These are phyloP conservation scores for Linum usitatissimum DNA, from an alignment of 345 rosid species.

Conservation along the genomic window DNA sequence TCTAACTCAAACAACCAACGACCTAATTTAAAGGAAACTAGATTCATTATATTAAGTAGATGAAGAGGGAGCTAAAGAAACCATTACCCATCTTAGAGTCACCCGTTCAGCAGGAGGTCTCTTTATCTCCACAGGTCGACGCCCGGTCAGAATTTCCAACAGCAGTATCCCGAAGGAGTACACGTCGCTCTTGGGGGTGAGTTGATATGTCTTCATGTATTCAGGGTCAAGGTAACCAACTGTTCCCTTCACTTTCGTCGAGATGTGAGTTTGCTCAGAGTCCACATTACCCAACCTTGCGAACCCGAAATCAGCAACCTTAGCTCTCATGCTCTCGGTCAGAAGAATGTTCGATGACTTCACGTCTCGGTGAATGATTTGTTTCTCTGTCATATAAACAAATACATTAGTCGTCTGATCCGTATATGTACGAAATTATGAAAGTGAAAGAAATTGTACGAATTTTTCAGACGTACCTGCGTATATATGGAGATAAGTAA, in stretches of 20 bases:
- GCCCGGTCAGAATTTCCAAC: slow-evolving; percentile 73
- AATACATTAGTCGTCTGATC: neutral
- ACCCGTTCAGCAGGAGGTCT: slow-evolving; percentile 52
- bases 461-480: slow-evolving; percentile 39
- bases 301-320: slow-evolving; percentile 94
- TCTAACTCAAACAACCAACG: too few species aligned
- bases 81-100: slow-evolving; percentile 81
- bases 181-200: slow-evolving; percentile 85
- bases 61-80: slow-evolving; percentile 5
- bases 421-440: neutral
- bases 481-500: slow-evolving; percentile 83
- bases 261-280: slow-evolving; percentile 56
- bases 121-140: slow-evolving; percentile 76
- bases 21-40: neutral
- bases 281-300: slow-evolving; percentile 65
- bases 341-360: slow-evolving; percentile 90
- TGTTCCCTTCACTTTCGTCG: slow-evolving; percentile 91
- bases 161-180: slow-evolving; percentile 85
- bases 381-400: slow-evolving; percentile 47
- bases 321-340: slow-evolving; percentile 88
- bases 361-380: slow-evolving; percentile 87
- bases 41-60: slow-evolving; percentile 5
- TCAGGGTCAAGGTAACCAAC: slow-evolving; percentile 96
- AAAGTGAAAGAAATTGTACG: neutral
- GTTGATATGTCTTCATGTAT: slow-evolving; percentile 88